These are phyloP conservation scores for Apiotrichum sp. DNA, from an alignment of 1,284 basidiomycete genomes.

Conservation along the genomic window DNA sequence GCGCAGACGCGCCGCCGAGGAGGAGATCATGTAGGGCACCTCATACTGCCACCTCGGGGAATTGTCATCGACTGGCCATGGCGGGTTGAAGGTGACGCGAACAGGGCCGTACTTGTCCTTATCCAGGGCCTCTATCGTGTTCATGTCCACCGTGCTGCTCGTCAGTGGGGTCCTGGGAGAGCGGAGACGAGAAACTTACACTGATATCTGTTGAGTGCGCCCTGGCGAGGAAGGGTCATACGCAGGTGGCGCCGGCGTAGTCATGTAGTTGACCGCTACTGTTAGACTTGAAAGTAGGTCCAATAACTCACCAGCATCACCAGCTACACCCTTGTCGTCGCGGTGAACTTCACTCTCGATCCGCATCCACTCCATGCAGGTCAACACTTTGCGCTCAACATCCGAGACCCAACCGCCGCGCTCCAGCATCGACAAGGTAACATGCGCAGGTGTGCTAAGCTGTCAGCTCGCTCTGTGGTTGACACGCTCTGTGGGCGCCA, in stretches of 20 bases:
- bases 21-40: conserved; percentile 1
- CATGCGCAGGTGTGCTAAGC: conserved; percentile 58
- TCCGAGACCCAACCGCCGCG: conserved; percentile 53
- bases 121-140: conserved; percentile 65
- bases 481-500: background rate
- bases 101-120: conserved; percentile 59
- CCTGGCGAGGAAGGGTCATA: conserved; percentile 5
- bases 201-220: conserved; percentile 48
- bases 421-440: conserved; percentile 57
- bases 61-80: background rate
- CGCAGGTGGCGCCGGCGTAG: conserved; percentile 9
- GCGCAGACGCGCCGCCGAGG: background rate
- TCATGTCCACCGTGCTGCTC: conserved; percentile 61
- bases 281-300: background rate
- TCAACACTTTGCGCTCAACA: conserved; percentile 58
- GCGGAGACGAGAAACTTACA: conserved; percentile 51
- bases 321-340: conserved; percentile 47
- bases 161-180: conserved; percentile 16
- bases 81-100: conserved; percentile 69
- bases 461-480: background rate
- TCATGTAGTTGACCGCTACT: background rate
- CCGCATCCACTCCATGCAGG: conserved; percentile 60
- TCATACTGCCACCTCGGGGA: conserved; percentile 8
- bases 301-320: background rate
- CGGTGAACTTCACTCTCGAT: conserved; percentile 71